These are phyloP conservation scores for Grosmannia huntii DNA, from an alignment of 2,329 filamentous ascomycete genomes.

Conservation along the genomic window DNA sequence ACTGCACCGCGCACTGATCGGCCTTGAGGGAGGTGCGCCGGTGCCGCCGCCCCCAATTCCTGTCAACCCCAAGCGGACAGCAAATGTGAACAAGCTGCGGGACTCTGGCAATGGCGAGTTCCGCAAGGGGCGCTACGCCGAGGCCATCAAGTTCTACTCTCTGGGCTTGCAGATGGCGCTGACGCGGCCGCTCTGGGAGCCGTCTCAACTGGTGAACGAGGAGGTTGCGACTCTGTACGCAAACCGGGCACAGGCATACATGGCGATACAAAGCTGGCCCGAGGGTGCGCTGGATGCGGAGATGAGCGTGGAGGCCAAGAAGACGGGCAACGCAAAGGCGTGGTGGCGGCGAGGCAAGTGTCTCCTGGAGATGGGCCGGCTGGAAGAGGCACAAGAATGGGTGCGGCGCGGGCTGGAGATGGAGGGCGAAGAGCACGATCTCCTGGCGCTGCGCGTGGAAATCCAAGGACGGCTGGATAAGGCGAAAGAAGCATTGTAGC, in stretches of 20 bases:
- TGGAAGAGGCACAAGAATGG: constrained; percentile 73
- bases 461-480: constrained; percentile 30
- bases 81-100: constrained; percentile 79
- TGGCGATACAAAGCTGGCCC: constrained; percentile 69
- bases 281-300: constrained; percentile 82
- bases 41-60: constrained; percentile 78
- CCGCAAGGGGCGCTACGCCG: constrained; percentile 60
- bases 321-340: constrained; percentile 78
- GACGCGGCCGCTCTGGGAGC: constrained; percentile 76
- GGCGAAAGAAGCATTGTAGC: constrained; percentile 2
- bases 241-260: constrained; percentile 83
- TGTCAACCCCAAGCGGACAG: constrained; percentile 83
- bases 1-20: constrained; percentile 63
- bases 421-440: constrained; percentile 57
- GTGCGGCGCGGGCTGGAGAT: constrained; percentile 67
- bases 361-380: constrained; percentile 77
- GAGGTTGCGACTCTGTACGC: constrained; percentile 70
- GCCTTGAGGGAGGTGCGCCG: constrained; percentile 39
- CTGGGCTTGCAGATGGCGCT: constrained; percentile 87
- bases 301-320: constrained; percentile 76
- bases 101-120: constrained; percentile 75
- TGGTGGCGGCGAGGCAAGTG: constrained; percentile 87
- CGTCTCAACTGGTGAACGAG: constrained; percentile 67
- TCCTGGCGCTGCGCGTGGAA: constrained; percentile 52
- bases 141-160: constrained; percentile 70